Evolutionary conservation across 176 grass and related monocot species (phyloP), one percentile per base, ranked within the genome.

Genomic region (Alopecurus myosuroides): DNA sequence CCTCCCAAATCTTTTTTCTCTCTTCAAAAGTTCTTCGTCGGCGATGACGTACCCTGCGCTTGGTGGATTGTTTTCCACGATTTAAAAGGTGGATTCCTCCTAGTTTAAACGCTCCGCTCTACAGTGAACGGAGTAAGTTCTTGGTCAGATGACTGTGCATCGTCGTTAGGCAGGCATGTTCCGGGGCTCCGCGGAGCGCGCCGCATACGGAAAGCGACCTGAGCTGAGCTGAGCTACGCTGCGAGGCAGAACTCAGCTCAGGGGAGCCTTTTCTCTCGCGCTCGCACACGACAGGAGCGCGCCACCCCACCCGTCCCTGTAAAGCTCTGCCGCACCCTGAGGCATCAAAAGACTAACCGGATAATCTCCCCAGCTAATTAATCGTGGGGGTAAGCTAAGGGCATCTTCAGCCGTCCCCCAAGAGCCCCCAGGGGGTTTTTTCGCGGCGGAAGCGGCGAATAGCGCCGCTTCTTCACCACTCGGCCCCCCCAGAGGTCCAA

Each of bases 121-220:
- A 11, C 31, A n/a, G 22, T 13, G 68, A 28, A 15, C 22, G 37
- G 37, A 70, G 8, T 8, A 41, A 9, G 18, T 37, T 22, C 9
- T 4, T n/a, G 19, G 67, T 13, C 41, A 9, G 41, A 26, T 0
- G 13, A 30, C 6, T 70, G 37, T 23, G 0, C 22, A 42, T 70
- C 9, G 67, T 42, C 2, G 13, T 5, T 7, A n/a, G n/a, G n/a
- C 15, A 2, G 22, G 70, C 70, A 72, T 72, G 69, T 73, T 73
- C 70, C 25, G 70, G 9, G 3, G 29, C 40, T 4, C 65, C 70
- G 40, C 5, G 63, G 39, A 67, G 33, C 69, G 88, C 92, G 86
- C 86, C 82, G 87, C 92, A 82, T 92, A 92, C 60, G 41, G 89
- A 98, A 95, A 93, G 89, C 89, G 83, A 90, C 77, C 53, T 8